Base-by-base conservation (phyloP, 2,329 filamentous ascomycete species). In the Penicillium brevicompactum region DNA sequence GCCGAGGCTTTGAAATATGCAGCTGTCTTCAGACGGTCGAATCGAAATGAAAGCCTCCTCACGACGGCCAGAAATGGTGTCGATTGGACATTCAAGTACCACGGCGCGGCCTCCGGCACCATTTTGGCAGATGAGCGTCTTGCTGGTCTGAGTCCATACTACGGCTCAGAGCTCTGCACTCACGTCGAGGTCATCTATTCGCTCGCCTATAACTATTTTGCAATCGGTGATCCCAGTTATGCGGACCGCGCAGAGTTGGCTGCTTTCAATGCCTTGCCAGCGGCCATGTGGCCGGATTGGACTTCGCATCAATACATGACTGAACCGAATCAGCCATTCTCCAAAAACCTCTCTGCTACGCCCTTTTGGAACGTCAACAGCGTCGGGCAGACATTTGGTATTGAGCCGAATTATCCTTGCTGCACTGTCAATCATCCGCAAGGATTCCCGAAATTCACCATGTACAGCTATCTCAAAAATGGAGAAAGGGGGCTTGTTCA, bases 361-460 rank as follows among this genome's bases (percentile, higher is more conserved):
- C 79, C 77, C 0, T 84, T 82, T 65, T 83, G 71, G 51, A 82
- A 82, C 51, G 77, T 80, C 22, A 76, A 78, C 46, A 68, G 65
- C 5, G 65, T 67, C 27, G 76, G 76, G 2, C 75, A 80, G 38
- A 80, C 78, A 0, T 84, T 80, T 62, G 82, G 81, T 1, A 69
- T 84, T 13, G 81, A 83, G 53, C 79, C 80, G 2, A 75, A 81
- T 32, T 83, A 72, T 53, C 74, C 74, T 1, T 85, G 82, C 67
- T 85, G 83, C 60, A 83, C 82, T 1, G 83, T 85, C 55, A 85
- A 85, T 54, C 81, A 84, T 59, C 79, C 77, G 1, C 82, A 84
- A 61, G 83, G 80, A 8, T 83, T 80, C 57, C 82, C 83, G 0
- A 85, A 85, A 59, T 84, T 82, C 53, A 64, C 82, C 1, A 75